Evolutionary conservation across 257 asterid species (phyloP), one percentile per base, ranked within the genome.

Genomic region (Solanum paucissectum): DNA sequence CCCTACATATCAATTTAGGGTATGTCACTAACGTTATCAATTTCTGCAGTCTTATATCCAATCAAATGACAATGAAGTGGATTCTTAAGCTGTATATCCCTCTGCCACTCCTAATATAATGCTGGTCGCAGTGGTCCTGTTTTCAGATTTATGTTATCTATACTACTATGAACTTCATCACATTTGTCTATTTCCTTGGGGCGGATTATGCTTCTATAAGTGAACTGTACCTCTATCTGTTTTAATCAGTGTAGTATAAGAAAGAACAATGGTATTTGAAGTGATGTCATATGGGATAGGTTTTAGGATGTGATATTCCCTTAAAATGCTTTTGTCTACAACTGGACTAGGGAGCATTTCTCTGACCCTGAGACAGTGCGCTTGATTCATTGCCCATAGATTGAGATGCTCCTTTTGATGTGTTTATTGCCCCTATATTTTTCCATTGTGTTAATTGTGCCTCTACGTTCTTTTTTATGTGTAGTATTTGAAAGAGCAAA

Each of bases 401-500:
- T 18, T 16, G 64, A 77, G 38, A 25, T 81, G 3, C 85, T 29
- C 68, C 32, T 76, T 74, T 21, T 71, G 40, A 74, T 74, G 52
- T 36, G 32, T 74, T 74, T 76, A 12, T 76, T 76, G 34, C 83
- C 34, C 60, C 60, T 76, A 40, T 23, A n/a, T n/a, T 76, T 68
- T 76, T 12, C 83, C 66, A 29, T 29, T 29, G 40, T 52, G 14
- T 46, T 82, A 49, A 82, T 32, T 79, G 62, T 82, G 13, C 62
- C 68, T 29, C 85, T 29, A 32, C 12, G 6, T 55, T 66, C 44
- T 49, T 82, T 52, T 36, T 88, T 90, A 84, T 83, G 86, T 90
- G 66, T 96, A 97, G 99, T 97, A 97, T 92, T 87, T 96, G 93
- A 97, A 97, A 90, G 98, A 96, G 91, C 99, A 97, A 90, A 93